phyloP scores from a whole-genome alignment of 2,329 filamentous ascomycete genomes.

The Fusarium protoensiforme region DNA sequence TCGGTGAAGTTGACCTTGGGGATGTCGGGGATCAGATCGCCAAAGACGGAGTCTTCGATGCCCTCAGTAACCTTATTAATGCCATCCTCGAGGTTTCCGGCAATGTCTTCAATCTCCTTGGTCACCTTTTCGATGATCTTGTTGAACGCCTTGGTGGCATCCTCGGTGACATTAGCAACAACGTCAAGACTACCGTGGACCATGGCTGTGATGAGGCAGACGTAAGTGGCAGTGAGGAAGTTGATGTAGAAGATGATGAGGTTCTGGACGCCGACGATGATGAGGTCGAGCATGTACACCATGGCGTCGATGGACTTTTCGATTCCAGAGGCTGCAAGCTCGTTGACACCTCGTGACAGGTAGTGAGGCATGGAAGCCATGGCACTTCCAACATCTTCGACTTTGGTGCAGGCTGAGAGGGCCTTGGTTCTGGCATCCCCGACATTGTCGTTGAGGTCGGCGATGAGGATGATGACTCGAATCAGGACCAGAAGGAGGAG shows the following conservation, averaged over 20 bases:
- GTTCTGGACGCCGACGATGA: slow-evolving; percentile 84
- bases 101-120: slow-evolving; percentile 67
- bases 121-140: slow-evolving; percentile 66
- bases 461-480: slow-evolving; percentile 81
- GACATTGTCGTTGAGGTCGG: slow-evolving; percentile 78
- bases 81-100: slow-evolving; percentile 59
- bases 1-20: slow-evolving; percentile 72
- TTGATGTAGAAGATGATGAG: slow-evolving; percentile 94
- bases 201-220: slow-evolving; percentile 87
- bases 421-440: slow-evolving; percentile 82
- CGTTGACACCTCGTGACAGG: slow-evolving; percentile 88
- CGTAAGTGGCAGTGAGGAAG: slow-evolving; percentile 88
- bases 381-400: slow-evolving; percentile 91
- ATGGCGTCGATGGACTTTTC: slow-evolving; percentile 84
- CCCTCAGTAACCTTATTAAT: slow-evolving; percentile 61
- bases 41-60: slow-evolving; percentile 59
- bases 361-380: slow-evolving; percentile 99
- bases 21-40: slow-evolving; percentile 57
- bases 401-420: slow-evolving; percentile 87
- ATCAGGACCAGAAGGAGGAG: slow-evolving; percentile 87
- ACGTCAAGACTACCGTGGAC: slow-evolving; percentile 82
- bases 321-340: slow-evolving; percentile 82
- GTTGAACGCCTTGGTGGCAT: slow-evolving; percentile 62
- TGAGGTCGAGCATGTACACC: slow-evolving; percentile 81
- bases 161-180: slow-evolving; percentile 64